Evolutionary conservation across 495 filamentous ascomycete genomes (phyloP).

Genomic region (Entonaema liquescens): DNA sequence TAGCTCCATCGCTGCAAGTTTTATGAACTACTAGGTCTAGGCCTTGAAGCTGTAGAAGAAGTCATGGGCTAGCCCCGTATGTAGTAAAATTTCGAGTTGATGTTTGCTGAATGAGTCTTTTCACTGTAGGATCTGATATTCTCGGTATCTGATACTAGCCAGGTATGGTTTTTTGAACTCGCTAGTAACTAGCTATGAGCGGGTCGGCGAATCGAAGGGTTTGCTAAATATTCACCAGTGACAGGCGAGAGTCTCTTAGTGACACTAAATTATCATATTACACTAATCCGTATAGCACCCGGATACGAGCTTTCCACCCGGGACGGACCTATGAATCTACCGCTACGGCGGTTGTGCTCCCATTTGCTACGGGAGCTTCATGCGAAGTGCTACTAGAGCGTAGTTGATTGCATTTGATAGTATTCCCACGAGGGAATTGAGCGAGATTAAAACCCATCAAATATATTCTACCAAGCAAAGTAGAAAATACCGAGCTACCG

Average conservation of each 20-base stretch:
- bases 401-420: not conserved
- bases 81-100: not conserved
- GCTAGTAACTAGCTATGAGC: not conserved
- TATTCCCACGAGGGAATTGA: not conserved
- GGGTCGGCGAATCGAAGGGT: not conserved
- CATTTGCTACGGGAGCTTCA: conserved; percentile 1
- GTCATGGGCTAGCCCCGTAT: not conserved
- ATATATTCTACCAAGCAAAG: not conserved
- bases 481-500: conserved; percentile 5
- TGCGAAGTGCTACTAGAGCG: not conserved
- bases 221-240: conserved; percentile 11
- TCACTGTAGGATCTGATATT: not conserved
- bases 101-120: not conserved
- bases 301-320: conserved; percentile 21
- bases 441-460: not conserved
- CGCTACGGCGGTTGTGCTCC: not conserved
- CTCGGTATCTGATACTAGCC: not conserved
- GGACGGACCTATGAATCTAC: not conserved
- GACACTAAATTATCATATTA: conserved; percentile 13
- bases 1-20: not conserved
- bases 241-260: conserved; percentile 16
- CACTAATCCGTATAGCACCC: not conserved
- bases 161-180: not conserved
- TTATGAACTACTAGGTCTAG: not conserved
- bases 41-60: not conserved